These are phyloP conservation scores for Pestalotiopsis sp. DNA, from an alignment of 2,329 filamentous ascomycete species.

Conservation along the genomic window DNA sequence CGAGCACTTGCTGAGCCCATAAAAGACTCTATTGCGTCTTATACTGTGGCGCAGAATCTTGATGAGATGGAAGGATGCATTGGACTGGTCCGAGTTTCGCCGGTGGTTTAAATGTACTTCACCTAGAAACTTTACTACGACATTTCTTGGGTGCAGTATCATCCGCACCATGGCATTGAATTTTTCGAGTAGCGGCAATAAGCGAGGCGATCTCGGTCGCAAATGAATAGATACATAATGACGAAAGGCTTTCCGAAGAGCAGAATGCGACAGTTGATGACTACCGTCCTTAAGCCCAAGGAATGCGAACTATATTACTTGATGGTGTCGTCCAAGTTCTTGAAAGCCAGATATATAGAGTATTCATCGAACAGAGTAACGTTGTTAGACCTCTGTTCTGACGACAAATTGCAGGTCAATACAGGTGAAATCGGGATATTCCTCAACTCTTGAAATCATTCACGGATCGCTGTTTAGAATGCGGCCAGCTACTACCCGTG, in stretches of 20 bases:
- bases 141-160: background rate
- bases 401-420: too few relatives aligned
- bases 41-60: background rate
- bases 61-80: background rate
- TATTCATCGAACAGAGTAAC: too few relatives aligned
- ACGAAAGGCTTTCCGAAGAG: background rate
- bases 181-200: background rate
- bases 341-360: too few relatives aligned
- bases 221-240: background rate
- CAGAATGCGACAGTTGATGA: background rate
- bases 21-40: background rate
- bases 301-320: too few relatives aligned
- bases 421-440: too few relatives aligned
- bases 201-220: background rate
- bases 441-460: too few relatives aligned
- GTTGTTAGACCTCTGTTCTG: too few relatives aligned
- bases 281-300: too few relatives aligned
- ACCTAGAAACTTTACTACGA: background rate
- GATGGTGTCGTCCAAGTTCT: too few relatives aligned
- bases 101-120: background rate
- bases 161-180: background rate
- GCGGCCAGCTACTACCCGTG: too few relatives aligned
- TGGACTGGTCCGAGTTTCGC: background rate
- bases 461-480: too few relatives aligned
- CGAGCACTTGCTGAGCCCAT: constrained; percentile 64